Conservation (phyloP, 2,329 filamentous ascomycete species). For the Pseudocercospora macadamiae region DNA sequence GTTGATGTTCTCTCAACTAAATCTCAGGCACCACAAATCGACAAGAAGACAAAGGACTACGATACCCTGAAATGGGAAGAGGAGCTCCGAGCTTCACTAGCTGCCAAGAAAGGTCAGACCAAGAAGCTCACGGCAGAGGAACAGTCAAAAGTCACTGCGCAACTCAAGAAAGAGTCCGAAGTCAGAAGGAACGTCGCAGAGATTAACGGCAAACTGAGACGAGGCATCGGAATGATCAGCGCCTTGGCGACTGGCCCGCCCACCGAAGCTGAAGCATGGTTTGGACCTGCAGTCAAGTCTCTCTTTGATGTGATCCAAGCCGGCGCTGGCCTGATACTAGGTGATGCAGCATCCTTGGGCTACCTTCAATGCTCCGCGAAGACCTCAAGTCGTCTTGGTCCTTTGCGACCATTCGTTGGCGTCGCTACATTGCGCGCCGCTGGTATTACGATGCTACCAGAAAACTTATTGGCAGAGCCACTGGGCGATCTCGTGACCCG, state of each 20-base stretch:
- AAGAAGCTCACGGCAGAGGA: conserved; percentile 92
- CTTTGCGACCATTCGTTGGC: conserved; percentile 79
- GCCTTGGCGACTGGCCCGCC: conserved; percentile 83
- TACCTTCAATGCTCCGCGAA: conserved; percentile 80
- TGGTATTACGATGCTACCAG: conserved; percentile 71
- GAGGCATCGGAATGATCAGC: conserved; percentile 83
- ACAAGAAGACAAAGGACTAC: conserved; percentile 93
- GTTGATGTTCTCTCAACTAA: conserved; percentile 91
- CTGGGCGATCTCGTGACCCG: conserved; percentile 80
- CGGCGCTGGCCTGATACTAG: conserved; percentile 79
- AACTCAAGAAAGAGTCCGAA: conserved; percentile 80
- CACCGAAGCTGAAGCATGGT: conserved; percentile 87
- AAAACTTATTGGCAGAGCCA: conserved; percentile 75
- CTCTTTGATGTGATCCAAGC: conserved; percentile 76
- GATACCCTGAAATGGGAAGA: conserved; percentile 97
- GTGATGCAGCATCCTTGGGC: conserved; percentile 74
- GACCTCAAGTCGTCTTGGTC: conserved; percentile 72
- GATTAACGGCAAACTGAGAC: conserved; percentile 71
- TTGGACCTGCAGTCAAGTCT: conserved; percentile 75
- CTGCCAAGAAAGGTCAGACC: conserved; percentile 88
- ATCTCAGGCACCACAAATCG: conserved; percentile 66
- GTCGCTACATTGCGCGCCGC: conserved; percentile 82
- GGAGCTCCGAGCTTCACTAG: conserved; percentile 81
- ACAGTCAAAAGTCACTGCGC: conserved; percentile 84
- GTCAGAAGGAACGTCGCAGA: conserved; percentile 74